Conservation (phyloP, 2,329 filamentous ascomycete genomes). For the Dactylellina sp. region DNA sequence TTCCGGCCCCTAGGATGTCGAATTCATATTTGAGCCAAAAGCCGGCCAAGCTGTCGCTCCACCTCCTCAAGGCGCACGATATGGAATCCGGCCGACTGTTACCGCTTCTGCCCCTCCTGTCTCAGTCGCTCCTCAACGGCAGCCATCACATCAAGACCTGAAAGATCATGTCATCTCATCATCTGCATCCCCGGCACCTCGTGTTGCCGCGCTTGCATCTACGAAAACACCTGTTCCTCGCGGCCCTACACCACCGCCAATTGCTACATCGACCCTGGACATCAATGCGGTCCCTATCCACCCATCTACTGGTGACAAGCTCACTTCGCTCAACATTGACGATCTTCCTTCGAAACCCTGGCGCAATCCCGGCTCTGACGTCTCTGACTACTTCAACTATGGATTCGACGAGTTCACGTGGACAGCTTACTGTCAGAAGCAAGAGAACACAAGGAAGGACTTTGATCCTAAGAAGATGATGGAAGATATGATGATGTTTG, state of each 20-base stretch:
- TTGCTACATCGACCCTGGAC: conserved; percentile 85
- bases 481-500: conserved; percentile 61
- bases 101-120: conserved; percentile 42
- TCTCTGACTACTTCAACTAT: conserved; percentile 99
- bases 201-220: conserved; percentile 61
- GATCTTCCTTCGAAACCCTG: conserved; percentile 86
- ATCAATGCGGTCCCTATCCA: conserved; percentile 85
- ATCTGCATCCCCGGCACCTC: conserved; percentile 58
- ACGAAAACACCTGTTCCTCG: conserved; percentile 63
- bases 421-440: conserved; percentile 91
- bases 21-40: conserved; percentile 61
- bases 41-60: conserved; percentile 60
- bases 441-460: conserved; percentile 80
- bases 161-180: conserved; percentile 39
- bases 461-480: conserved; percentile 80
- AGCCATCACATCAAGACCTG: conserved; percentile 43
- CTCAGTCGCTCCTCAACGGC: conserved; percentile 45
- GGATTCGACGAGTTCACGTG: conserved; percentile 99
- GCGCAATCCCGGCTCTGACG: conserved; percentile 91
- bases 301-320: conserved; percentile 79
- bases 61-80: conserved; percentile 60
- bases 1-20: conserved; percentile 59
- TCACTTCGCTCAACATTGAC: conserved; percentile 82
- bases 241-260: conserved; percentile 72
- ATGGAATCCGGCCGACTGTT: conserved; percentile 58